Evolutionary conservation across 225 moss, liverwort and hornwort genomes (phyloP), one percentile per base, ranked within the genome.

Genomic region (Anthoceros angustus): DNA sequence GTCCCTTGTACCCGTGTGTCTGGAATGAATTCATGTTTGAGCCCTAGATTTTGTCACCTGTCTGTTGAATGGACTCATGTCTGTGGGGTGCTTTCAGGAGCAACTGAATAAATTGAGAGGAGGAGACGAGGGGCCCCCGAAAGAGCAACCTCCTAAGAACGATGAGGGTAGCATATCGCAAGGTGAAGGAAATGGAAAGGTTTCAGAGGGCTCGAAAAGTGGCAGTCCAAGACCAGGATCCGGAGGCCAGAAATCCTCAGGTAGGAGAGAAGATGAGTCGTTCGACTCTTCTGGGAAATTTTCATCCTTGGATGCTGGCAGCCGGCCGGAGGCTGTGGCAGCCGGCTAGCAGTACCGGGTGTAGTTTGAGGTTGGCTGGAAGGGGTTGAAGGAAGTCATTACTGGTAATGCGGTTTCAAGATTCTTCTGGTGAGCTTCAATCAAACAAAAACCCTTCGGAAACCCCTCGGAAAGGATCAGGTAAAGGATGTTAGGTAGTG

Each of bases 241-340:
- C 6, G 55, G 55, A 55, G 55, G 55, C 8, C 55, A 55, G 7
- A 55, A 15, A 55, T 18, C 18, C 23, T 15, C 55, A 55, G 55
- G 55, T 55, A 55, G 55, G 14, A 55, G 55, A 23, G 55, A 55
- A 55, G 55, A 55, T 5, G 55, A 55, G 55, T 55, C 55, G 14
- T 55, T 9, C 23, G 55, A 55, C 6, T 55, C 55, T 20, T 23
- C 55, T 5, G 55, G 55, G 18, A 55, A 55, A 55, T 55, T 55
- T 23, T 7, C 55, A 18, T 48, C 46, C 2, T 55, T 55, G 55
- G 55, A 55, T 23, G 55, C n/a, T 2, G 55, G 55, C 12, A 55
- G 14, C 55, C 55, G 55, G 14, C 55, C 55, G 7, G 55, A 55
- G 14, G 55, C 55, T 15, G 55, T 55, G 5, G 55, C 23, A 20